Conservation (phyloP, 2,329 filamentous ascomycete genomes). For the Neofusicoccum sp. region DNA sequence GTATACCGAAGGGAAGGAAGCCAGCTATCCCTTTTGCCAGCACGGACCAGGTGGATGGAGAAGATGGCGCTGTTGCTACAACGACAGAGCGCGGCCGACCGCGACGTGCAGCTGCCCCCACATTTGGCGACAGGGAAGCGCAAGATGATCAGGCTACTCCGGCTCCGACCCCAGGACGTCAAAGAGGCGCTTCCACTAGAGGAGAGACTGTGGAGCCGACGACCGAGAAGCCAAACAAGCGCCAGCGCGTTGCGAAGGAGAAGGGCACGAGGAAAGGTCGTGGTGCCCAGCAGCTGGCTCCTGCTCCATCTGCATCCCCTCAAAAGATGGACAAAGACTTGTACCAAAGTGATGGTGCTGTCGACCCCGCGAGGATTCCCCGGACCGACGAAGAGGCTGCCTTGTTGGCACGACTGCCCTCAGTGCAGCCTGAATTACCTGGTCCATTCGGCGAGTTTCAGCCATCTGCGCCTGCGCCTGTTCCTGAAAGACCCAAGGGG, state of each 20-base stretch:
- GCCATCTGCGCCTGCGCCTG: not conserved
- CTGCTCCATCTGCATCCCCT: constrained; percentile 29
- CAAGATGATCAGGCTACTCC: constrained; percentile 49
- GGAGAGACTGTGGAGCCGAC: constrained; percentile 22
- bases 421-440: constrained; percentile 13
- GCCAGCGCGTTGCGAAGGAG: constrained; percentile 34
- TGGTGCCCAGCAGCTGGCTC: constrained; percentile 29
- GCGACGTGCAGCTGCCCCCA: constrained; percentile 61
- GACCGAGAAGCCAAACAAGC: constrained; percentile 36
- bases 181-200: constrained; percentile 39
- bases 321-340: constrained; percentile 19
- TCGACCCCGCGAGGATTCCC: not conserved
- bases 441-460: constrained; percentile 42
- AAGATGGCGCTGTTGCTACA: constrained; percentile 34
- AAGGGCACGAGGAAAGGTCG: constrained; percentile 32
- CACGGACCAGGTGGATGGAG: constrained; percentile 50
- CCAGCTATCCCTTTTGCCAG: constrained; percentile 9
- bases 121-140: constrained; percentile 63
- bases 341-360: not conserved
- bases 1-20: constrained; percentile 10
- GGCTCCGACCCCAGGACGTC: constrained; percentile 58
- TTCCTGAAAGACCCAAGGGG: constrained; percentile 11
- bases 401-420: not conserved
- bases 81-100: constrained; percentile 51
- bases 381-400: constrained; percentile 9